A percentile compares a stretch with the other conserved stretches of the same genome.
Conservation (phyloP, 805 yeast genomes). For the Myxozyma neglecta region DNA sequence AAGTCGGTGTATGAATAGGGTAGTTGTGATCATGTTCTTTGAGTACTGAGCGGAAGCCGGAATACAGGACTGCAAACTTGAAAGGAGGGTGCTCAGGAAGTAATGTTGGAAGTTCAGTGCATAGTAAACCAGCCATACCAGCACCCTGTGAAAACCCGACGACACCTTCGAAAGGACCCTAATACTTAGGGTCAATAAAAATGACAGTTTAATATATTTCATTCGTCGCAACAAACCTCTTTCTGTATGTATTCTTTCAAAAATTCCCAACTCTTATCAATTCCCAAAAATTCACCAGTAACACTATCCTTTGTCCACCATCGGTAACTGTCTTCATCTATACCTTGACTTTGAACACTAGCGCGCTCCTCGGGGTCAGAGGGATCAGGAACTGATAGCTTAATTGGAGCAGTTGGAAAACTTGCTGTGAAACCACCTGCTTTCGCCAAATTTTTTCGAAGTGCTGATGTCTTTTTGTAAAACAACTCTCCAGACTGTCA, state of each 20-base stretch:
- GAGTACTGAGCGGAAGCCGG: conserved; percentile 52
- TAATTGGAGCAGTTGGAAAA: conserved; percentile 80
- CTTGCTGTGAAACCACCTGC: conserved; percentile 63
- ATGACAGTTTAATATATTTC: too few relatives aligned
- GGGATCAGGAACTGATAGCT: conserved; percentile 73
- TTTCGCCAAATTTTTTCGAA: conserved; percentile 68
- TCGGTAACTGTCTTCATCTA: conserved; percentile 43
- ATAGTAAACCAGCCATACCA: conserved; percentile 71
- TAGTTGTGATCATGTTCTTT: conserved; percentile 38
- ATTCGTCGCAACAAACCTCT: conserved; percentile 43
- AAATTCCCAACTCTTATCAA: conserved; percentile 50
- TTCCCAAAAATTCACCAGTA: conserved; percentile 39
- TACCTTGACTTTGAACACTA: conserved; percentile 48
- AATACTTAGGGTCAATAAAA: not conserved
- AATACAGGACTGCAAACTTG: conserved; percentile 72
- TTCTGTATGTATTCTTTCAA: conserved; percentile 55
- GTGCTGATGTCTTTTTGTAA: conserved; percentile 85
- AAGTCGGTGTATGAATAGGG: conserved; percentile 45
- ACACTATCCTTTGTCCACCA: conserved; percentile 42
- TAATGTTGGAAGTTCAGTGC: conserved; percentile 57
- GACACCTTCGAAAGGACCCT: conserved; percentile 85
- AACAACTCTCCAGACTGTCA: conserved; percentile 69
- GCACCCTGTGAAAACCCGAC: conserved; percentile 96
- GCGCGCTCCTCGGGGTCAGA: conserved; percentile 49
- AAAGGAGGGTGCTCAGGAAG: conserved; percentile 55